Evolutionary conservation across 306 rosid species (phyloP).

Genomic region (Sophora flavescens): DNA sequence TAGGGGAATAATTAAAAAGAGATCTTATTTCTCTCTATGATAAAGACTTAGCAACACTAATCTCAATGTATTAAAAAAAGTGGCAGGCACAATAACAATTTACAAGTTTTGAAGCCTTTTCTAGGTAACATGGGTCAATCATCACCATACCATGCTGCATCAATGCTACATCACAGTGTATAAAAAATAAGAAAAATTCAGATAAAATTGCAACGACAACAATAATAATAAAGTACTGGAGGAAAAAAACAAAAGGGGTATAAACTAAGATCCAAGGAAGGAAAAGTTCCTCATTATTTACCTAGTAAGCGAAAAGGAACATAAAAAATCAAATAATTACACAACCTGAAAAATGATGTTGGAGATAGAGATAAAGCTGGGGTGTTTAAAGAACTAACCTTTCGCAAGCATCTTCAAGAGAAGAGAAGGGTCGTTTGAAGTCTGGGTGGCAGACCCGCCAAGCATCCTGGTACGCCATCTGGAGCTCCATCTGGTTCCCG

Average conservation of each 20-base stretch:
- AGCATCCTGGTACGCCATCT: conserved; percentile 97
- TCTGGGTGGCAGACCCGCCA: conserved; percentile 96
- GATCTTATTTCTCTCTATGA: not conserved
- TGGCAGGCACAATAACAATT: not conserved
- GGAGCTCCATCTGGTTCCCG: conserved; percentile 83
- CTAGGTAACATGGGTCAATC: not conserved
- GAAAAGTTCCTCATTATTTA: conserved; percentile 18
- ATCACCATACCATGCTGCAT: not conserved
- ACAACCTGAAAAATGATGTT: not conserved
- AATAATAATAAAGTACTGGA: too few species aligned
- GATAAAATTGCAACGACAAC: too few species aligned
- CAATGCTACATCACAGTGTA: not conserved
- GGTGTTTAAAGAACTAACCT: conserved; percentile 55
- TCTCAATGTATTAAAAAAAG: not conserved
- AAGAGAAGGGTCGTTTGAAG: conserved; percentile 87
- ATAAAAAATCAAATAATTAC: not conserved
- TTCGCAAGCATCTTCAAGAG: conserved; percentile 94
- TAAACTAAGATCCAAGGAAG: not conserved
- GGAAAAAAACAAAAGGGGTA: too few species aligned
- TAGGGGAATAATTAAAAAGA: not conserved
- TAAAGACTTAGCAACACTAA: not conserved
- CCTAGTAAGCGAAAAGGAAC: conserved; percentile 24
- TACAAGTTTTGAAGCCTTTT: not conserved
- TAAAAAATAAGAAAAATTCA: too few species aligned
- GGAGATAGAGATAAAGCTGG: too few species aligned